Percentiles rank a stretch among this genome's conserved stretches.
Conservation (phyloP, 495 filamentous ascomycete species). For the Endocarpon pusillum region DNA sequence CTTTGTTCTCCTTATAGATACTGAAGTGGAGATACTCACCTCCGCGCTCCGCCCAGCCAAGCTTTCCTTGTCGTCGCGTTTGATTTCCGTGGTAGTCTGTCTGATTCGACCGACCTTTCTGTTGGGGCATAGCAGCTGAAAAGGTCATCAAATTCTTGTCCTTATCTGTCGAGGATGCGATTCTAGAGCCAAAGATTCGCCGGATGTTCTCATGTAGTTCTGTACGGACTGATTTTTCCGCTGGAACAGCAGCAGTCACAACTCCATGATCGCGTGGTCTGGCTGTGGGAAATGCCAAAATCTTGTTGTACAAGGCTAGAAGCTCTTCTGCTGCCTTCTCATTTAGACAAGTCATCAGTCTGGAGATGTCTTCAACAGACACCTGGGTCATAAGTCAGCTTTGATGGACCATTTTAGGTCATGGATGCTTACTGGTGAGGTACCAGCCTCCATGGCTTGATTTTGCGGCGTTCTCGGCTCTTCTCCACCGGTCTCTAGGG, state of each 20-base stretch:
- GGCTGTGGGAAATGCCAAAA: conserved; percentile 22
- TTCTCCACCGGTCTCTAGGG: too few species aligned
- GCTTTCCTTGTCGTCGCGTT: conserved; percentile 15
- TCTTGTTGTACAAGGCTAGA: conserved; percentile 26
- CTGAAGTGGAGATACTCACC: conserved; percentile 82
- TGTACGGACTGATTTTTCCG: conserved; percentile 42
- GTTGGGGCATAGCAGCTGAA: conserved; percentile 27
- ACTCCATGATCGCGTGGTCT: conserved; percentile 25
- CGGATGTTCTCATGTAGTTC: conserved; percentile 49
- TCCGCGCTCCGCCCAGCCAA: conserved; percentile 44
- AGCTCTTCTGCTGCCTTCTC: conserved; percentile 22
- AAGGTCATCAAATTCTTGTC: conserved; percentile 45
- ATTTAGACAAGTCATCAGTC: conserved; percentile 29
- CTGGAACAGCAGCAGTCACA: conserved; percentile 25
- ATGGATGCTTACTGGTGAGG: too few species aligned
- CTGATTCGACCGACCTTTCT: conserved; percentile 16
- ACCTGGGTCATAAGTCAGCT: conserved; percentile 21
- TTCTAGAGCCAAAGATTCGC: conserved; percentile 44
- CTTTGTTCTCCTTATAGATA: conserved; percentile 94
- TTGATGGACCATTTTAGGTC: too few species aligned
- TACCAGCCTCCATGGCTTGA: too few species aligned
- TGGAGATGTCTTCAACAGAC: conserved; percentile 27
- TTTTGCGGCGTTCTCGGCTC: too few species aligned
- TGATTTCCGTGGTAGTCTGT: conserved; percentile 16
- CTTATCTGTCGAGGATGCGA: conserved; percentile 44